Evolutionary conservation across 2,329 filamentous ascomycete genomes (phyloP).

Genomic region (Monilinia aucupariae): DNA sequence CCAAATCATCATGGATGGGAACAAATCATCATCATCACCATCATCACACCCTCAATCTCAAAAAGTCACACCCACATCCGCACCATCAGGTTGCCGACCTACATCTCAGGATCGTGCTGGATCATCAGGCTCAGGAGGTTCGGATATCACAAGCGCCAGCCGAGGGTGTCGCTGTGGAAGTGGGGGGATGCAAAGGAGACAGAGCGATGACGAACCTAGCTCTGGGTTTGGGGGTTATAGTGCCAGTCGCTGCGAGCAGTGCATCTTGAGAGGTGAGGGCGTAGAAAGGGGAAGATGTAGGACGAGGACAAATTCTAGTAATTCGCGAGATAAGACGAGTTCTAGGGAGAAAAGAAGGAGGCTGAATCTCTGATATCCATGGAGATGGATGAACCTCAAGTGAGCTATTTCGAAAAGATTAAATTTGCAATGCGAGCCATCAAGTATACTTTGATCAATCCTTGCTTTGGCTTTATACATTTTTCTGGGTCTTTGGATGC

Average conservation of each 20-base stretch:
- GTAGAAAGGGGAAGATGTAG: conserved; percentile 9
- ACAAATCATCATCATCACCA: neutral
- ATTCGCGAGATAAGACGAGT: conserved; percentile 2
- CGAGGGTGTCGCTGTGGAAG: neutral
- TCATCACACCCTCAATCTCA: neutral
- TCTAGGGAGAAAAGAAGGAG: conserved; percentile 3
- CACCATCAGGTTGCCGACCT: conserved; percentile 4
- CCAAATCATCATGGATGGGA: conserved; percentile 14
- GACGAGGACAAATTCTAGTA: conserved; percentile 8
- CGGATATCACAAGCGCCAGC: neutral
- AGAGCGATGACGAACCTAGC: too few species aligned
- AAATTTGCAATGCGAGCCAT: neutral
- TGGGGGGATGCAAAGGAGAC: neutral
- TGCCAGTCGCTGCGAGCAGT: neutral
- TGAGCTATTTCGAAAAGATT: neutral
- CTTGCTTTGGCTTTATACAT: neutral
- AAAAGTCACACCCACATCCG: neutral
- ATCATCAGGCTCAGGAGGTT: neutral
- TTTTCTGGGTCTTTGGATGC: neutral
- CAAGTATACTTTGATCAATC: neutral
- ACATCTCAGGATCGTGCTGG: neutral
- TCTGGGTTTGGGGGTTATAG: neutral
- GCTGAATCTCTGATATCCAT: neutral
- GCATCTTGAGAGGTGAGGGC: neutral
- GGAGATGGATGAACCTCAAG: neutral